Evolutionary conservation across 2,329 filamentous ascomycete species (phyloP).

Genomic region (Ascochyta lentis): DNA sequence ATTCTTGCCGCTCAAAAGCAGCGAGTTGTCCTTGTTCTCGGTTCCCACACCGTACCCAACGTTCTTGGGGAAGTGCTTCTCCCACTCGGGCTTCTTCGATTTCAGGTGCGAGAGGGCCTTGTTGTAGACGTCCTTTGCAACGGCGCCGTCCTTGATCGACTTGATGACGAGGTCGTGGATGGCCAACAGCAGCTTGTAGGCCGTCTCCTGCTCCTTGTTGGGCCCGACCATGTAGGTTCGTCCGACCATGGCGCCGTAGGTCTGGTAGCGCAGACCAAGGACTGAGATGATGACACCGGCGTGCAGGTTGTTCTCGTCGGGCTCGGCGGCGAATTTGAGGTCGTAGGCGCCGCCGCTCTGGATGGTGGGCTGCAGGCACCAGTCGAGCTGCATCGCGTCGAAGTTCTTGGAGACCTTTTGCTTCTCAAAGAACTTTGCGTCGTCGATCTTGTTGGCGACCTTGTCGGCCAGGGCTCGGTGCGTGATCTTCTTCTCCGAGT

Average conservation of each 20-base stretch:
- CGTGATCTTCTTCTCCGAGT: slow-evolving; percentile 96
- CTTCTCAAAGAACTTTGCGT: slow-evolving; percentile 90
- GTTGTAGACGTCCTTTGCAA: slow-evolving; percentile 87
- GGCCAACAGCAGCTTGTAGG: slow-evolving; percentile 85
- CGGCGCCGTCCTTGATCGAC: slow-evolving; percentile 84
- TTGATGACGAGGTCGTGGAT: slow-evolving; percentile 92
- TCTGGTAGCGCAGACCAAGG: slow-evolving; percentile 92
- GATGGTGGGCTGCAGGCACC: slow-evolving; percentile 87
- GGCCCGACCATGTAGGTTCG: slow-evolving; percentile 97
- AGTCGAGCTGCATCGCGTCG: slow-evolving; percentile 87
- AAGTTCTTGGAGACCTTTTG: slow-evolving; percentile 86
- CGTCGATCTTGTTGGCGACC: slow-evolving; percentile 89
- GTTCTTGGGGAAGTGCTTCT: slow-evolving; percentile 93
- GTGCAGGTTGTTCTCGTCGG: slow-evolving; percentile 82
- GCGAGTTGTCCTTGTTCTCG: slow-evolving; percentile 82
- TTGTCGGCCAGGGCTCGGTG: slow-evolving; percentile 86
- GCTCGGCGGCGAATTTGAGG: slow-evolving; percentile 77
- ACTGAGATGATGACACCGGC: slow-evolving; percentile 93
- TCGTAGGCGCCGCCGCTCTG: slow-evolving; percentile 98
- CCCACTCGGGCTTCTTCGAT: slow-evolving; percentile 91
- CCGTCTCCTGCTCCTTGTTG: slow-evolving; percentile 92
- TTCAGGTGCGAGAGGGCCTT: slow-evolving; percentile 83
- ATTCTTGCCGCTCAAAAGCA: slow-evolving; percentile 89
- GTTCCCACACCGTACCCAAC: slow-evolving; percentile 92
- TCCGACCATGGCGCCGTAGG: slow-evolving; percentile 90